A percentile compares a stretch with the other conserved stretches of the same genome.
phyloP scores from a whole-genome alignment of 352 stramenopile species.

The Phytophthora cryptogea region DNA sequence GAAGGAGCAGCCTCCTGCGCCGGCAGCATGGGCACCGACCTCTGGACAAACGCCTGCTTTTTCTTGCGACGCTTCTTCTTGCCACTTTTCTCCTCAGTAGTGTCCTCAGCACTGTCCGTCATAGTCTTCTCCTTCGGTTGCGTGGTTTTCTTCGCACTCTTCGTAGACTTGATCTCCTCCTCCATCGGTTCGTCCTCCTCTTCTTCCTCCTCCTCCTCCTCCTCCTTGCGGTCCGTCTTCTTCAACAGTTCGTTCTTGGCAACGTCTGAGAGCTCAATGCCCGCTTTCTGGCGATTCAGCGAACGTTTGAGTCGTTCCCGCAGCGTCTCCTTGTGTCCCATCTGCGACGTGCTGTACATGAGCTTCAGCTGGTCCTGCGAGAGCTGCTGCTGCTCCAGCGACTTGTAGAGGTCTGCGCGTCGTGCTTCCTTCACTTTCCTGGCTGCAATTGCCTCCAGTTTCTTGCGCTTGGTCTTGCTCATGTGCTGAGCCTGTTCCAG shows the following conservation, averaged over 20 bases:
- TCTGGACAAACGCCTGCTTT: slow-evolving; percentile 21
- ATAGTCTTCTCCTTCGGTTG: slow-evolving; percentile 19
- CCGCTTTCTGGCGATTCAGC: slow-evolving; percentile 77
- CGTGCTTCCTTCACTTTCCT: slow-evolving; percentile 80
- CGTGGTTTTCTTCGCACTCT: slow-evolving; percentile 24
- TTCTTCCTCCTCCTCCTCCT: slow-evolving; percentile 20
- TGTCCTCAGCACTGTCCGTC: not conserved
- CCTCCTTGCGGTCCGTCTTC: slow-evolving; percentile 31
- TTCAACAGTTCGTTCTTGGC: slow-evolving; percentile 67
- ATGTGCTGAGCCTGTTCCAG: slow-evolving; percentile 67
- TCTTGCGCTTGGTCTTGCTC: slow-evolving; percentile 86
- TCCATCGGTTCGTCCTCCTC: slow-evolving; percentile 25
- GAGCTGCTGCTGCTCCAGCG: slow-evolving; percentile 61
- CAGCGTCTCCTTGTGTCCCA: slow-evolving; percentile 85
- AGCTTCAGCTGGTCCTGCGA: slow-evolving; percentile 69
- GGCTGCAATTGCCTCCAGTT: slow-evolving; percentile 72
- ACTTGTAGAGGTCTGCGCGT: slow-evolving; percentile 82
- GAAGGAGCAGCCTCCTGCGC: not conserved
- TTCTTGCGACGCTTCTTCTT: slow-evolving; percentile 45
- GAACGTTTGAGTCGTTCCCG: slow-evolving; percentile 78
- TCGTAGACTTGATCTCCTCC: slow-evolving; percentile 18
- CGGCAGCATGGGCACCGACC: slow-evolving; percentile 36
- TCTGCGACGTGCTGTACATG: slow-evolving; percentile 75
- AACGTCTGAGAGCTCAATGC: slow-evolving; percentile 54
- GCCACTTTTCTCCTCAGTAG: slow-evolving; percentile 17